Percentiles rank a stretch among this genome's conserved stretches.
phyloP scores from a whole-genome alignment of 1,284 basidiomycete species.

The Ceratobasidium sp. region DNA sequence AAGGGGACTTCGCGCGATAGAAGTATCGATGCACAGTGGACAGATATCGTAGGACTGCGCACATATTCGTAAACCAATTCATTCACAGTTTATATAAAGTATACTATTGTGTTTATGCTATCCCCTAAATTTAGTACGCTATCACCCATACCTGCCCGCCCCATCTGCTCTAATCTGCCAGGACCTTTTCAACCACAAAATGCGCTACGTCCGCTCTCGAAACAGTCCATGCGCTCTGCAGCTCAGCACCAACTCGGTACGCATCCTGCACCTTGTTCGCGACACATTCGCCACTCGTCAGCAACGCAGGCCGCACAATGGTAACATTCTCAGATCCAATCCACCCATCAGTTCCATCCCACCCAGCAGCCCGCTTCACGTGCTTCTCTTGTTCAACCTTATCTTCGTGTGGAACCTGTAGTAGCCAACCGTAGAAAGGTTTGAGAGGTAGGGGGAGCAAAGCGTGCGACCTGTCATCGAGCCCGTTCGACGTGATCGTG shows the following conservation, averaged over 20 bases:
- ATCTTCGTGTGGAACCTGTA: conserved; percentile 59
- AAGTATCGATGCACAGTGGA: no score
- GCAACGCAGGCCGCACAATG: conserved; percentile 62
- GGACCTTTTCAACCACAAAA: conserved; percentile 61
- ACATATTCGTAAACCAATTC: no score
- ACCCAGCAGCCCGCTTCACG: conserved; percentile 53
- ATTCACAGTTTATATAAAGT: no score
- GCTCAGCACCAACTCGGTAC: conserved; percentile 50
- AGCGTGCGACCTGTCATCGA: conserved; percentile 56
- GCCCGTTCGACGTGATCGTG: conserved; percentile 60
- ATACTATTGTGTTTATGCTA: no score
- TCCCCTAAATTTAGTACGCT: conserved; percentile 36
- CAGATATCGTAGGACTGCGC: no score
- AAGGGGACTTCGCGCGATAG: no score
- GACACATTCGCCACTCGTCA: conserved; percentile 64
- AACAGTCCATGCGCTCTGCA: conserved; percentile 58
- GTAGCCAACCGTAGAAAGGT: conserved; percentile 55
- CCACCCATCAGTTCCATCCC: conserved; percentile 48
- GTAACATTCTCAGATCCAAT: conserved; percentile 57
- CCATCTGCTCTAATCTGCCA: conserved; percentile 61
- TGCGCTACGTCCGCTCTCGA: conserved; percentile 69
- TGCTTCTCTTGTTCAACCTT: conserved; percentile 63
- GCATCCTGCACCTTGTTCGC: conserved; percentile 52
- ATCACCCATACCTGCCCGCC: conserved; percentile 53
- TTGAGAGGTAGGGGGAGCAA: conserved; percentile 59